phyloP scores from a whole-genome alignment of 345 rosid species.

The Pelargonium nanum region DNA sequence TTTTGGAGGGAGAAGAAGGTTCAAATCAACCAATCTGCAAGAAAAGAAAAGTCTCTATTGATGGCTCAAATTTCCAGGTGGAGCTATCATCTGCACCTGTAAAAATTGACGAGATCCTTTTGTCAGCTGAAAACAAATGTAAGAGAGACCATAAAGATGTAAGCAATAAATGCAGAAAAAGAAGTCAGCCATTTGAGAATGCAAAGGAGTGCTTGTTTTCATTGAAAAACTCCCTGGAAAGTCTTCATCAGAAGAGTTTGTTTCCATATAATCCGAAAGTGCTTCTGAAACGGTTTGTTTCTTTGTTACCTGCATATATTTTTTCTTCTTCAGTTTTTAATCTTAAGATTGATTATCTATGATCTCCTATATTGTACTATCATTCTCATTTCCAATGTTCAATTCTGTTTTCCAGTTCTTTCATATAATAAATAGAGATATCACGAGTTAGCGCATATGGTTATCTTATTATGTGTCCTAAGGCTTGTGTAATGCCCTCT shows the following conservation, averaged over 20 bases:
- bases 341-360: constrained; percentile 2
- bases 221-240: constrained; percentile 50
- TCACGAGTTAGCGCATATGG: neutral
- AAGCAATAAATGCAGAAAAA: constrained; percentile 5
- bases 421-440: constrained; percentile 2
- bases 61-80: constrained; percentile 16
- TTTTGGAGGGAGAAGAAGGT: constrained; percentile 20
- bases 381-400: neutral
- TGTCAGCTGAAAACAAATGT: constrained; percentile 11
- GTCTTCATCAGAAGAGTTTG: constrained; percentile 53
- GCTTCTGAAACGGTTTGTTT: constrained; percentile 60
- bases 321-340: neutral
- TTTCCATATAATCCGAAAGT: constrained; percentile 73
- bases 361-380: neutral
- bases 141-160: constrained; percentile 9
- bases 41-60: constrained; percentile 36
- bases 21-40: constrained; percentile 26
- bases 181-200: constrained; percentile 27
- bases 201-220: constrained; percentile 68
- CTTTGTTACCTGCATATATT: constrained; percentile 2
- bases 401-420: neutral
- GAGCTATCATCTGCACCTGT: constrained; percentile 8
- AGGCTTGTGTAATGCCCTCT: neutral
- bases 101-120: constrained; percentile 1
- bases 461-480: neutral